Conservation (phyloP, 768 basidiomycete species). For the Boletus pseudo-olivaceus region DNA sequence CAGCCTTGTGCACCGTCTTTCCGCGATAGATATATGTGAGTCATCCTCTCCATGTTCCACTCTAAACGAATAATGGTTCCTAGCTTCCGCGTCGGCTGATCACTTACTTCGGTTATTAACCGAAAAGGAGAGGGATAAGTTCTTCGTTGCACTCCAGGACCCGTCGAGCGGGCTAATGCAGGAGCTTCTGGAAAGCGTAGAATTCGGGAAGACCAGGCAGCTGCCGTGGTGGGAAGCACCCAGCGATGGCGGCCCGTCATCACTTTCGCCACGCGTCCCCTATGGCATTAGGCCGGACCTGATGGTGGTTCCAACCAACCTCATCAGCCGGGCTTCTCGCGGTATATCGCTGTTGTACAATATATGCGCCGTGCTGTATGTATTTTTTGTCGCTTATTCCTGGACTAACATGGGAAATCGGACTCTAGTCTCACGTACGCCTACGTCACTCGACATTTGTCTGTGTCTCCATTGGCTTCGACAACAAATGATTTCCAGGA, state of each 20-base stretch:
- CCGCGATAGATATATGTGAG: conserved; percentile 61
- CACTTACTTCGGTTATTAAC: conserved; percentile 61
- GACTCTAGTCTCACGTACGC: conserved; percentile 60
- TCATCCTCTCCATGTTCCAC: background rate
- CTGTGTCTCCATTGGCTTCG: conserved; percentile 53
- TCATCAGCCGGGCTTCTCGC: conserved; percentile 38
- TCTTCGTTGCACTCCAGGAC: conserved; percentile 55
- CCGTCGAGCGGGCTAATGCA: conserved; percentile 60
- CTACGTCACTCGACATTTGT: conserved; percentile 60
- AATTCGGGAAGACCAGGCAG: conserved; percentile 44
- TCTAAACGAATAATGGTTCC: background rate
- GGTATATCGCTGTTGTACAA: conserved; percentile 61
- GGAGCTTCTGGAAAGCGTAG: conserved; percentile 56
- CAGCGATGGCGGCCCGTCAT: background rate
- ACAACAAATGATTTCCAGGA: conserved; percentile 41
- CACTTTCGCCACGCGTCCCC: conserved; percentile 3
- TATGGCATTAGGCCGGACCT: conserved; percentile 41
- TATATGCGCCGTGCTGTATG: conserved; percentile 64
- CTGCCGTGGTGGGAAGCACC: conserved; percentile 73
- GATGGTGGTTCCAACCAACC: conserved; percentile 44
- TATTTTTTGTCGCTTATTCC: conserved; percentile 4
- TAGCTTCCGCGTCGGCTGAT: conserved; percentile 56
- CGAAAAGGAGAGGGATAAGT: conserved; percentile 55
- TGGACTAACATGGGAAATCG: background rate
- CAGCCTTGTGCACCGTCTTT: conserved; percentile 50